These are phyloP conservation scores for Pouteria glomerata DNA, from an alignment of 148 eudicot genomes.

Conservation along the genomic window DNA sequence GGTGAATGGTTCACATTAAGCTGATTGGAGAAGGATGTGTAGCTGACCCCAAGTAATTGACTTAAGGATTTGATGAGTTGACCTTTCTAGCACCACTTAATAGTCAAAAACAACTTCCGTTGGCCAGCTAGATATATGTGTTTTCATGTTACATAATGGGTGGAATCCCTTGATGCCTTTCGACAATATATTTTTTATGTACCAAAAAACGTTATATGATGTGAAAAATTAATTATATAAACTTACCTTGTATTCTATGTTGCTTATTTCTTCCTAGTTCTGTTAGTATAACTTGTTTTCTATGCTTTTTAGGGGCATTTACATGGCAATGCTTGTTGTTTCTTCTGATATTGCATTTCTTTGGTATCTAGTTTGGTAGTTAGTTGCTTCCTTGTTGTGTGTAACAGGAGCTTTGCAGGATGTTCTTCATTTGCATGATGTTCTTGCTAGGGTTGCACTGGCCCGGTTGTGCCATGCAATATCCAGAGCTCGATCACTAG, in stretches of 20 bases:
- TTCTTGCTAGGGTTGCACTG: slow-evolving; percentile 96
- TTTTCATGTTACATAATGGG: not conserved
- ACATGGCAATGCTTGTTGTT: not conserved
- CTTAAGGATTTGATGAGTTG: slow-evolving; percentile 4
- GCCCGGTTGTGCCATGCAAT: slow-evolving; percentile 91
- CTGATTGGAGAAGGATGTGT: not conserved
- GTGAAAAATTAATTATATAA: no score
- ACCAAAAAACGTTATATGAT: no score
- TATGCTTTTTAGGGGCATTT: not conserved
- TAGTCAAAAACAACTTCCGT: not conserved
- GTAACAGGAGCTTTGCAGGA: slow-evolving; percentile 87
- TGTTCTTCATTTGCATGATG: slow-evolving; percentile 94
- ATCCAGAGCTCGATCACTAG: slow-evolving; percentile 84
- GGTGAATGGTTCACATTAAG: not conserved
- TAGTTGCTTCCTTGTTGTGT: slow-evolving; percentile 14
- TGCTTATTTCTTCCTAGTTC: slow-evolving; percentile 2
- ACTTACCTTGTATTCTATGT: not conserved
- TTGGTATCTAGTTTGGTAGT: not conserved
- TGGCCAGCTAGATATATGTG: not conserved
- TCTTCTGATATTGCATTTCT: not conserved
- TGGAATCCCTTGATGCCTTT: no score
- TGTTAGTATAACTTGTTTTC: not conserved
- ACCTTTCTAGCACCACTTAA: not conserved
- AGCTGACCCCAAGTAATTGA: not conserved
- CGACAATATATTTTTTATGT: no score